phyloP scores from a whole-genome alignment of 306 rosid species.

The Phaseolus lunatus region DNA sequence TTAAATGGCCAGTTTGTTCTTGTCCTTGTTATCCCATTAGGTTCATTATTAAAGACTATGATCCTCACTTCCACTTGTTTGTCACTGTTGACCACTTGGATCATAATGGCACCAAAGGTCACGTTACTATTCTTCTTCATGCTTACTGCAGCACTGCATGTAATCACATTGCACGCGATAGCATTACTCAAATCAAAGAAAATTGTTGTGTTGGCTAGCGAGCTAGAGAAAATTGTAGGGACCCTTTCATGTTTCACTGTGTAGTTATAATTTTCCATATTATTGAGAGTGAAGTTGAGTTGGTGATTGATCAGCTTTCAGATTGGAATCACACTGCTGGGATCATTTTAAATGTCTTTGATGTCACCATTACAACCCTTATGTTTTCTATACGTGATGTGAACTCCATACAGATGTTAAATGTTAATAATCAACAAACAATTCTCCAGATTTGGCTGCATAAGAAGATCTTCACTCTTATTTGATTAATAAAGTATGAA shows the following conservation, averaged over 20 bases:
- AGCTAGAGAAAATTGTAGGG: conserved; percentile 5
- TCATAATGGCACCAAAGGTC: conserved; percentile 11
- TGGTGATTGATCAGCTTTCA: conserved; percentile 46
- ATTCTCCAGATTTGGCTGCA: no score
- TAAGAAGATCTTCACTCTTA: no score
- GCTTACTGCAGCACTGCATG: neutral
- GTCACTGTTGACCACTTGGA: conserved; percentile 41
- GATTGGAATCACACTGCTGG: conserved; percentile 21
- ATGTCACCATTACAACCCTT: no score
- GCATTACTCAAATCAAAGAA: no score
- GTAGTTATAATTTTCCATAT: neutral
- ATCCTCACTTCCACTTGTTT: conserved; percentile 34
- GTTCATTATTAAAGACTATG: conserved; percentile 34
- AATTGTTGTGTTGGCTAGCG: neutral
- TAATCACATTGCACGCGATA: conserved; percentile 32
- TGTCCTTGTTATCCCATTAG: conserved; percentile 18
- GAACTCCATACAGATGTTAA: no score
- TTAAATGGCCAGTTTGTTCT: neutral
- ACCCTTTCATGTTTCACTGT: neutral
- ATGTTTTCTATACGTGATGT: no score
- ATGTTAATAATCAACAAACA: no score
- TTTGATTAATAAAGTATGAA: no score
- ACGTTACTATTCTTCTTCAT: neutral
- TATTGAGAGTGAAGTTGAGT: conserved; percentile 37
- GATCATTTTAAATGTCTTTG: neutral